Base-by-base conservation (phyloP, 2,329 filamentous ascomycete genomes). In the Phialophora verrucosa region DNA sequence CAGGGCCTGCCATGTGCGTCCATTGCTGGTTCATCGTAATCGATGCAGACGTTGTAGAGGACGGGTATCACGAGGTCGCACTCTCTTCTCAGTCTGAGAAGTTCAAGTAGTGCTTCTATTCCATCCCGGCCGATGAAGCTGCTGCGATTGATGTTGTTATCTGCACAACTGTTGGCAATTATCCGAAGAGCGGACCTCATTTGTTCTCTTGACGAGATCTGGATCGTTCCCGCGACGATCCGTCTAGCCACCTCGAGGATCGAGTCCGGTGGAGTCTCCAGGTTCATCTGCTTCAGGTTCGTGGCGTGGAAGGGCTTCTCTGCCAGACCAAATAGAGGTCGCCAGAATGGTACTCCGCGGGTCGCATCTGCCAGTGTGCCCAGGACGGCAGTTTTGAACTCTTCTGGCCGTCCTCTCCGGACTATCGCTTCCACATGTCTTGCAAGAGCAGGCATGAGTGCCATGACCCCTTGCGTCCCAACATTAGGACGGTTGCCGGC, bases 141-240 rank as follows among this genome's bases (percentile, higher is more conserved):
- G 44, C 57, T 66, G 1, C 71, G 71, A 53, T 72, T 73, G 50
- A 67, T 31, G 53, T 73, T 67, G 60, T 72, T 71, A 60, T 73
- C 71, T 29, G 70, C 71, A 59, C 71, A 73, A 38, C 71, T 71
- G 56, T 73, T 73, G 14, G 71, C 70, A 23, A 73, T 69, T 12
- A 73, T 51, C 17, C 67, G 65, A 35, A 70, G 69, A 2, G 69
- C 67, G 29, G 64, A 63, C 42, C 68, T 54, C 6, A 62, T 32
- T 27, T 63, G 58, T 23, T 64, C 53, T 17, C 58, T 60, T n/a
- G 60, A 55, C 31, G 35, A 23, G 29, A 53, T 50, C 17, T 50
- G 35, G 23, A 51, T 50, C 7, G 47, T 32, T 31, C 31, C 42
- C 25, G 57, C 42, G 25, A 72, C 55, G 20, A 68, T 63, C 12